Percentiles rank a stretch among this genome's conserved stretches.
Conservation (phyloP, 2,329 filamentous ascomycete genomes). For the Helotiales sp. region DNA sequence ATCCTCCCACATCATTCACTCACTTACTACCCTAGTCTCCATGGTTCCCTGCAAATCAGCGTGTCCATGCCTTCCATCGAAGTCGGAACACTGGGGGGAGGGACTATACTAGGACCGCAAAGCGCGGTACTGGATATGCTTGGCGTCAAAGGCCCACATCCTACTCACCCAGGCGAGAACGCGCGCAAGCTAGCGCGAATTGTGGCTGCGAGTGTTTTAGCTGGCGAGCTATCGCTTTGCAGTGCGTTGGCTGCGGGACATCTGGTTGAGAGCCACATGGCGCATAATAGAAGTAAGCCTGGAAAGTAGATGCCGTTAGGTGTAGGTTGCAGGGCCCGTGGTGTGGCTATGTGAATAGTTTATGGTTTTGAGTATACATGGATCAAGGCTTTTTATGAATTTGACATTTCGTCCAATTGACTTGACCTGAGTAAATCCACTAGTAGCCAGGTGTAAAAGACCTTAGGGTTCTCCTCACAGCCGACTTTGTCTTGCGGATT, state of each 20-base stretch:
- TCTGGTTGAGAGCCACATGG: constrained; percentile 91
- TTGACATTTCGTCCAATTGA: too few species aligned
- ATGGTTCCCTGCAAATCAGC: constrained; percentile 91
- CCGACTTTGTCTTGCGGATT: too few species aligned
- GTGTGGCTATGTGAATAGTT: too few species aligned
- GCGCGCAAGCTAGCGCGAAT: constrained; percentile 87
- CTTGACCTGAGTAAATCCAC: too few species aligned
- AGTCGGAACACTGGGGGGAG: constrained; percentile 94
- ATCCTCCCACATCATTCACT: neutral
- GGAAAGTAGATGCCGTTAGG: too few species aligned
- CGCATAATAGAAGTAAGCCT: constrained; percentile 85
- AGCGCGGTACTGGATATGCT: constrained; percentile 95
- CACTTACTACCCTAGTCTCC: constrained; percentile 62
- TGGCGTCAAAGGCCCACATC: constrained; percentile 89
- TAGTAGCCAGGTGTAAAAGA: too few species aligned
- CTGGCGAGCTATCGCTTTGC: constrained; percentile 91
- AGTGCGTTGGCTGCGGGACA: constrained; percentile 92
- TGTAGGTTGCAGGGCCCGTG: too few species aligned
- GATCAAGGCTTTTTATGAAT: too few species aligned
- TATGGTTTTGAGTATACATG: too few species aligned
- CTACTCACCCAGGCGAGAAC: constrained; percentile 89
- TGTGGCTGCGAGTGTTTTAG: constrained; percentile 84
- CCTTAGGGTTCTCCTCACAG: too few species aligned
- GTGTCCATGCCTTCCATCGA: constrained; percentile 99
- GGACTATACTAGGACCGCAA: constrained; percentile 95